phyloP scores from a whole-genome alignment of 1,284 basidiomycete genomes.

The Leccinum pachyderme region DNA sequence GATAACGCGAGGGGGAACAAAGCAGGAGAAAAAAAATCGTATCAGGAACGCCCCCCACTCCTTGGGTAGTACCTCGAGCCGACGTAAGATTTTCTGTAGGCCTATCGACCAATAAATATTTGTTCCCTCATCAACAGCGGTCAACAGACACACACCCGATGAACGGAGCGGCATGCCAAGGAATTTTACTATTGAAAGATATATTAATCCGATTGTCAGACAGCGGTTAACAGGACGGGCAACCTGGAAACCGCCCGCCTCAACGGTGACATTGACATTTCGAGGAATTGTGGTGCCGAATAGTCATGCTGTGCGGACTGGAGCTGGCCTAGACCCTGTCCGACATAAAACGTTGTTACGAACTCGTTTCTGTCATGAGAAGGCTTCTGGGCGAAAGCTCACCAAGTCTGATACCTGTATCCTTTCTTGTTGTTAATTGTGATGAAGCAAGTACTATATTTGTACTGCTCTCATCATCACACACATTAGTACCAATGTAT shows the following conservation, averaged over 20 bases:
- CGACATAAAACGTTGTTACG: constrained; percentile 5
- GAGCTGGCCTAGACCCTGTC: constrained; percentile 12
- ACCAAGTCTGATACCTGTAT: constrained; percentile 20
- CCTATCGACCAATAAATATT: constrained; percentile 22
- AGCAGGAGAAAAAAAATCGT: neutral
- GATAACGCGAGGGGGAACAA: neutral
- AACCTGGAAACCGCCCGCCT: constrained; percentile 7
- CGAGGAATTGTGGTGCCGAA: neutral
- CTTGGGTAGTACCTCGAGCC: neutral
- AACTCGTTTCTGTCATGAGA: constrained; percentile 8
- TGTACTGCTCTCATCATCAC: constrained; percentile 26
- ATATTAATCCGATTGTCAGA: constrained; percentile 24
- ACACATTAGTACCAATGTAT: constrained; percentile 14
- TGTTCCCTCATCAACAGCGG: constrained; percentile 21
- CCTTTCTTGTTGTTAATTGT: constrained; percentile 35
- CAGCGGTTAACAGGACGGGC: constrained; percentile 13
- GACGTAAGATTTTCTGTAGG: constrained; percentile 1
- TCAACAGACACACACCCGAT: constrained; percentile 16
- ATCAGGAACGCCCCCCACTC: neutral
- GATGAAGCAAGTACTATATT: constrained; percentile 28
- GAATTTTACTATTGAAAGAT: constrained; percentile 27
- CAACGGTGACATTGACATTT: constrained; percentile 16
- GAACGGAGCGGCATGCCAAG: constrained; percentile 5
- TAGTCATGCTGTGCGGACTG: constrained; percentile 12
- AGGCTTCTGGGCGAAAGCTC: constrained; percentile 8